phyloP scores from a whole-genome alignment of 2,329 filamentous ascomycete genomes.

The Pseudocercospora pini-densiflorae region DNA sequence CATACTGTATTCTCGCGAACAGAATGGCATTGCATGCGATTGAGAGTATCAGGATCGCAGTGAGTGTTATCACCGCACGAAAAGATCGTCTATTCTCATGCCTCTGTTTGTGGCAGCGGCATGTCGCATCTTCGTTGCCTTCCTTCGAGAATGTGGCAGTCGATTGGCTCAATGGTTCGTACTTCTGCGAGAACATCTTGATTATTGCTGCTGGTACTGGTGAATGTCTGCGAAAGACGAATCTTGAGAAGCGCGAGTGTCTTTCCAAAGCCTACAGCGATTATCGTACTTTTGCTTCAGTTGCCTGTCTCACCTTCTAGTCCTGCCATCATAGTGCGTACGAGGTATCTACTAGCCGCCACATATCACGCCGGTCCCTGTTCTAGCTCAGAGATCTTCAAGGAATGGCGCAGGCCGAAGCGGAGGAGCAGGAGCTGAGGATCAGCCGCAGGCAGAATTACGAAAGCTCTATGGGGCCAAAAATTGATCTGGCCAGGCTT shows the following conservation, averaged over 20 bases:
- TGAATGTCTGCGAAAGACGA: background rate
- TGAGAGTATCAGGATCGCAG: background rate
- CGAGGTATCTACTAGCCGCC: background rate
- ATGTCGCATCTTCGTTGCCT: background rate
- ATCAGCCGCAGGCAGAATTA: background rate
- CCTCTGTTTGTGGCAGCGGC: background rate
- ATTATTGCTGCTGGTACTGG: background rate
- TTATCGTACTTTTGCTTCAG: background rate
- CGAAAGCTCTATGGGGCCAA: background rate
- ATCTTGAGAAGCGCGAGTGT: background rate
- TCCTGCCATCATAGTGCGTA: background rate
- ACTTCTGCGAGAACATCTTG: background rate
- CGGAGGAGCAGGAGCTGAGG: background rate
- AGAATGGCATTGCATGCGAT: slow-evolving; percentile 2
- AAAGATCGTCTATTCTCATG: background rate
- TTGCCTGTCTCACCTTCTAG: background rate
- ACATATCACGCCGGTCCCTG: background rate
- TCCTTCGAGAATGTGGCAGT: background rate
- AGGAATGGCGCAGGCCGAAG: background rate
- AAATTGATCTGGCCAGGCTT: background rate
- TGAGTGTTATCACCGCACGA: background rate
- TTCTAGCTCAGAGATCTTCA: background rate
- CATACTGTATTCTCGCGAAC: background rate
- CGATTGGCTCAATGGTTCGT: background rate
- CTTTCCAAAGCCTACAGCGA: background rate